Base-by-base conservation (phyloP, 1,284 basidiomycete genomes). In the Anthracocystis walkeri region DNA sequence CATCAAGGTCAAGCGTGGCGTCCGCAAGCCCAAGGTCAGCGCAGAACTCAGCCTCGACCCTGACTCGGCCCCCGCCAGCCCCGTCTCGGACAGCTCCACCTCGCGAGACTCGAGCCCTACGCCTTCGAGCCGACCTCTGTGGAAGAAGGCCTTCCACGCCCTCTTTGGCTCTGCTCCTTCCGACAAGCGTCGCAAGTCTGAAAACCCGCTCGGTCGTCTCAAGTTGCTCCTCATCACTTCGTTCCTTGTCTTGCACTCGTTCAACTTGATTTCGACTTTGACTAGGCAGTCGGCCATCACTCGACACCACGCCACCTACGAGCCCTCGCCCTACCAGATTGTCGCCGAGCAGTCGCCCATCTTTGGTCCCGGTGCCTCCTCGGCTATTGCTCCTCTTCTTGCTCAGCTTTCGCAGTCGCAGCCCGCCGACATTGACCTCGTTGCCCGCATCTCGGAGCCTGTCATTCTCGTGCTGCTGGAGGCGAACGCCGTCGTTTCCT, bases 251-350 rank as follows among this genome's bases (percentile, higher is more conserved):
- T 59, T 85, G 44, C 81, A 83, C 69, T 77, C 81, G 31, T 89
- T 97, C 78, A 99, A 98, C 87, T 89, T 98, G 63, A 92, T 92
- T 86, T 94, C 96, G 1, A 96, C 96, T 0, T 89, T 99, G 55
- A 92, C 94, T 0, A 90, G 92, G 42, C 89, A 90, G 55, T 89
- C 90, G 1, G 89, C 90, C 0, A 85, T 91, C 76, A 89, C 88
- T 27, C 88, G 90, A 53, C 89, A 90, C 80, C 77, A 86, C 58
- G 85, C 77, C 44, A 80, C 79, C 20, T 64, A 82, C 58, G 82
- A 83, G 71, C 83, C 79, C 10, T 81, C 80, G 42, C 75, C 78
- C 6, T 75, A 82, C 78, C 85, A 83, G 41, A 61, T 79, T 18
- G 59, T 80, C 8, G 64, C 76, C 29, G 45, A 67, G 58, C 53